Percentiles rank a stretch among this genome's conserved stretches.
These are phyloP conservation scores for Phytophthora melonis DNA, from an alignment of 352 stramenopile genomes.

Conservation along the genomic window DNA sequence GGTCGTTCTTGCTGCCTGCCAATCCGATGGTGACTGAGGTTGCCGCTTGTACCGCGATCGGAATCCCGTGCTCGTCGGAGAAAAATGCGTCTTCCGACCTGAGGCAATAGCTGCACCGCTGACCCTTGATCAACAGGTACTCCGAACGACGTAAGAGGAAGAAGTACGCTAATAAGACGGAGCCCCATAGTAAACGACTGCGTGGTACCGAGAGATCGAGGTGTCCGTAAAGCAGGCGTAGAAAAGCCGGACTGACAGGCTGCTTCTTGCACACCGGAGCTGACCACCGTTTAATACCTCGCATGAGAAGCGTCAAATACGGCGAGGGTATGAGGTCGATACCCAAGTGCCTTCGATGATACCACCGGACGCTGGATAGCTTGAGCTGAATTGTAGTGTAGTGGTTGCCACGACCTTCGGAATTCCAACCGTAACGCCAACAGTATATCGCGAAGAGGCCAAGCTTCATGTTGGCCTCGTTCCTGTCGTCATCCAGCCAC, in stretches of 20 bases:
- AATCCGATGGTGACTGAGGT: conserved; percentile 10
- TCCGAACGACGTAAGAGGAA: conserved; percentile 12
- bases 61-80: not conserved
- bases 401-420: not conserved
- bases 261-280: not conserved
- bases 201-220: not conserved
- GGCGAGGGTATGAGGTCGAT: not conserved
- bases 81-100: conserved; percentile 1
- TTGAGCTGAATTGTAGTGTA: conserved; percentile 8
- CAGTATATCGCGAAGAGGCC: conserved; percentile 5
- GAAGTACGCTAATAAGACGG: conserved; percentile 2
- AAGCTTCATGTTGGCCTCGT: not conserved
- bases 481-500: not conserved
- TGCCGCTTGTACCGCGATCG: not conserved
- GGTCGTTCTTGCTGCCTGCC: conserved; percentile 9
- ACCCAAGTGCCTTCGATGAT: not conserved
- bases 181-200: conserved; percentile 4
- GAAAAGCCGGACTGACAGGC: conserved; percentile 6
- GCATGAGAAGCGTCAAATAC: not conserved
- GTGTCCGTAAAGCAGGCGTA: conserved; percentile 1
- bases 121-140: not conserved
- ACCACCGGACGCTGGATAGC: conserved; percentile 3
- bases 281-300: not conserved
- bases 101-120: not conserved
- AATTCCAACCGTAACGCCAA: conserved; percentile 3